Evolutionary conservation across 75 land plant genomes (phyloP).

Genomic region (Cupressus sempervirens): DNA sequence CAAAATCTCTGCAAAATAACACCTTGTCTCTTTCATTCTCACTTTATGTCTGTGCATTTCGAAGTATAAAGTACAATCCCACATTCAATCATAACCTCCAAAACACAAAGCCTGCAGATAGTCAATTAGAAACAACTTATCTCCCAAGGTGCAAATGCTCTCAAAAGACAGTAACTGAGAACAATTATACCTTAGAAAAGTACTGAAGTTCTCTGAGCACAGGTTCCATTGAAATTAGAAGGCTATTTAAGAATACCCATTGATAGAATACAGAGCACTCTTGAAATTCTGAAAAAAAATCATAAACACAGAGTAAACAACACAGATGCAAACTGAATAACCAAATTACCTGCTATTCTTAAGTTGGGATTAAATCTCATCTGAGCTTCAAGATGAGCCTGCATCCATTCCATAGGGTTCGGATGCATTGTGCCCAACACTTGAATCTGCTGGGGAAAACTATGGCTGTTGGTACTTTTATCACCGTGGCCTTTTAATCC

Average conservation of each 20-base stretch:
- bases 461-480: slow-evolving; percentile 20
- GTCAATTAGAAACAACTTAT: background rate
- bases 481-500: slow-evolving; percentile 17
- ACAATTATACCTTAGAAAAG: background rate
- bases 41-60: background rate
- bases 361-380: background rate
- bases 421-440: slow-evolving; percentile 22
- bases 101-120: background rate
- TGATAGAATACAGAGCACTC: background rate
- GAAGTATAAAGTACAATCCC: background rate
- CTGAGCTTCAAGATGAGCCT: background rate
- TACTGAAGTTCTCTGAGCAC: background rate
- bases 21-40: background rate
- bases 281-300: background rate
- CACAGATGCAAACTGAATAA: background rate
- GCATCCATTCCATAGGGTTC: slow-evolving; percentile 25
- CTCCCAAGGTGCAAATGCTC: background rate
- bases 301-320: background rate
- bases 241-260: background rate
- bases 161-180: background rate
- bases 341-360: slow-evolving; percentile 1
- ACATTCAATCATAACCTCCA: background rate
- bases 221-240: background rate
- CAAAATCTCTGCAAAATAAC: background rate
- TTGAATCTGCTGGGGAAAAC: slow-evolving; percentile 24